Conservation (phyloP, 139 green algal genomes). For the Coelastrella sp. region DNA sequence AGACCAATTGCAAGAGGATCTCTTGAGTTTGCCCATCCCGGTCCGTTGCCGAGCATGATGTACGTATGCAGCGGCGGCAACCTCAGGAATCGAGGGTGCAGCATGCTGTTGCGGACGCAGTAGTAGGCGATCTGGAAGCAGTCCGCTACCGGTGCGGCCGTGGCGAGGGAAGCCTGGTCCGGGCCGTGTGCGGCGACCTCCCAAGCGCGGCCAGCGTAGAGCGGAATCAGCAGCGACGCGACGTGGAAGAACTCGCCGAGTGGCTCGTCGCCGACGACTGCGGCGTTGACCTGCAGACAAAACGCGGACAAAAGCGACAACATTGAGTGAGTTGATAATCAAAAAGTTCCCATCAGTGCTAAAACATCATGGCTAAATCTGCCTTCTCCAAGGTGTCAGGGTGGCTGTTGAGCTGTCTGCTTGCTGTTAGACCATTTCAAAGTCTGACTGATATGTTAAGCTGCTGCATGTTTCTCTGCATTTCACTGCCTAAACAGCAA, state of each 20-base stretch:
- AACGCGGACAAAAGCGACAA: background rate
- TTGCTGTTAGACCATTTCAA: no score
- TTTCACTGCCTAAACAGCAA: background rate
- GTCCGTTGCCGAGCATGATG: slow-evolving; percentile 57
- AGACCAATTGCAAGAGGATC: slow-evolving; percentile 56
- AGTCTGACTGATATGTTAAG: background rate
- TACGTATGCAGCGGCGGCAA: slow-evolving; percentile 63
- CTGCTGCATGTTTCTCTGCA: background rate
- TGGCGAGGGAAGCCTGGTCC: slow-evolving; percentile 61
- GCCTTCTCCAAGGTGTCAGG: no score
- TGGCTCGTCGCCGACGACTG: slow-evolving; percentile 49
- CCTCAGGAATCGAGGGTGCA: slow-evolving; percentile 52
- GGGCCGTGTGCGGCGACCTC: slow-evolving; percentile 61
- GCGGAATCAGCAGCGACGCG: slow-evolving; percentile 59
- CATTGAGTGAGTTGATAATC: no score
- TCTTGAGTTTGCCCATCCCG: slow-evolving; percentile 30
- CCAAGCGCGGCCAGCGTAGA: slow-evolving; percentile 63
- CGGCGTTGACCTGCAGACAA: slow-evolving; percentile 58
- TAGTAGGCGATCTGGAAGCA: slow-evolving; percentile 72
- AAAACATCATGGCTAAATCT: no score
- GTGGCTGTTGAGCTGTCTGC: no score
- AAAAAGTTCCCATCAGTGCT: no score
- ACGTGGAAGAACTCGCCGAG: slow-evolving; percentile 70
- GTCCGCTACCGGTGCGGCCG: slow-evolving; percentile 56
- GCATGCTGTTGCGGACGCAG: slow-evolving; percentile 62